phyloP scores from a whole-genome alignment of 768 basidiomycete genomes.

The Mycena metata region DNA sequence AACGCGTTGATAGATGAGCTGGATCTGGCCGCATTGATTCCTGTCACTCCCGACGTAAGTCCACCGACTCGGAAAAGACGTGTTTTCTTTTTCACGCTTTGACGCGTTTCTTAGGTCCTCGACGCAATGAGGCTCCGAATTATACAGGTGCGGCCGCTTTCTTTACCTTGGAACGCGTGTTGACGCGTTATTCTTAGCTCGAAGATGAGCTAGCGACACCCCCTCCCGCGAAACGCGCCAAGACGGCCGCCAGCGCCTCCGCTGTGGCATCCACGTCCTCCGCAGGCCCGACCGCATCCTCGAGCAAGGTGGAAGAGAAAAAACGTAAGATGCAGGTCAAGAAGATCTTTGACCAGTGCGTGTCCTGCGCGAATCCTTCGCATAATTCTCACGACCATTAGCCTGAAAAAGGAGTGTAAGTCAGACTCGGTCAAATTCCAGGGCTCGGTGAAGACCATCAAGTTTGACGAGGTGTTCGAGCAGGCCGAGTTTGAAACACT shows the following conservation, averaged over 20 bases:
- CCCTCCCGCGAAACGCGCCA: constrained; percentile 51
- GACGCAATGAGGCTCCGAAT: constrained; percentile 50
- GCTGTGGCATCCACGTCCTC: constrained; percentile 34
- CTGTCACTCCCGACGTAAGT: constrained; percentile 42
- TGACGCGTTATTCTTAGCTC: constrained; percentile 41
- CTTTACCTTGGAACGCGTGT: no score
- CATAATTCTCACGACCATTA: constrained; percentile 18
- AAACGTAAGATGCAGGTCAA: constrained; percentile 55
- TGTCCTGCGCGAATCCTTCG: not conserved
- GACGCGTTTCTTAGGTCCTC: constrained; percentile 42
- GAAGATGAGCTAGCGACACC: constrained; percentile 47
- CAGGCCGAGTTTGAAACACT: constrained; percentile 50
- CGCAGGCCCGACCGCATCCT: constrained; percentile 39
- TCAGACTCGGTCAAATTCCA: constrained; percentile 56
- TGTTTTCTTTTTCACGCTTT: not conserved
- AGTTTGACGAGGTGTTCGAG: constrained; percentile 56
- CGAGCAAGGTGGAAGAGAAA: constrained; percentile 54
- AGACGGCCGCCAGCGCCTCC: constrained; percentile 38
- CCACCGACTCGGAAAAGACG: not conserved
- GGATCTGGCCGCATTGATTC: constrained; percentile 42
- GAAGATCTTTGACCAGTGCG: constrained; percentile 55
- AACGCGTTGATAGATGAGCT: constrained; percentile 40
- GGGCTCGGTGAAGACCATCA: constrained; percentile 52
- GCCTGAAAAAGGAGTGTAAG: constrained; percentile 59
- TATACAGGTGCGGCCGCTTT: constrained; percentile 33